Percentiles rank a stretch among this genome's conserved stretches.
These are phyloP conservation scores for Boletellus ananiceps DNA, from an alignment of 768 basidiomycete species.

Conservation along the genomic window DNA sequence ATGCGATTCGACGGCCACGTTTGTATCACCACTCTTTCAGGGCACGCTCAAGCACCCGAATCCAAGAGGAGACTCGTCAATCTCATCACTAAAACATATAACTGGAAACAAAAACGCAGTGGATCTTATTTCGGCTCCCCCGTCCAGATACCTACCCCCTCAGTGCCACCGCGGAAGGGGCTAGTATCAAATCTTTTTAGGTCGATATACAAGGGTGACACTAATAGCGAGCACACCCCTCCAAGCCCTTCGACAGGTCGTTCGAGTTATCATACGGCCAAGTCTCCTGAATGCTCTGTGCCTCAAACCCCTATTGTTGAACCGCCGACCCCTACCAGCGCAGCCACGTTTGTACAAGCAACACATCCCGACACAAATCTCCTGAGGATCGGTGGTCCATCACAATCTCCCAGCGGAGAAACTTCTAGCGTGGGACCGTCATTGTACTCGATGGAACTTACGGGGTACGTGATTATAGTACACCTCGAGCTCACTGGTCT, in stretches of 20 bases:
- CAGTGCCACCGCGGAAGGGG: background rate
- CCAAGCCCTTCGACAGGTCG: background rate
- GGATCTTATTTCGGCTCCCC: conserved; percentile 14
- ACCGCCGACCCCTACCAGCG: conserved; percentile 8
- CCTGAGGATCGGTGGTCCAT: background rate
- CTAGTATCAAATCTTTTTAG: background rate
- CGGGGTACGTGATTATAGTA: conserved; percentile 7
- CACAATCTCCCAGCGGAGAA: conserved; percentile 1
- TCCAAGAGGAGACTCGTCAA: conserved; percentile 14
- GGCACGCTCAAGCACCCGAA: conserved; percentile 4
- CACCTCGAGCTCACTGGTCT: background rate
- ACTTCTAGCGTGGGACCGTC: background rate
- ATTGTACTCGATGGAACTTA: conserved; percentile 1
- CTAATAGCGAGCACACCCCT: background rate
- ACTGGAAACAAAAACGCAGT: conserved; percentile 3
- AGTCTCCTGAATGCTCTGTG: conserved; percentile 1
- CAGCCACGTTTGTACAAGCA: background rate
- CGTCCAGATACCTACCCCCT: background rate
- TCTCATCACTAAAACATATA: conserved; percentile 7
- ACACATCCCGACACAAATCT: background rate
- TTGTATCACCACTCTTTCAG: conserved; percentile 33
- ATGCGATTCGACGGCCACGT: conserved; percentile 36
- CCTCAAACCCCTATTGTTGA: conserved; percentile 7
- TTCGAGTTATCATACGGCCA: conserved; percentile 11
- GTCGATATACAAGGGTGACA: background rate